Evolutionary conservation across 345 rosid species (phyloP).

Genomic region (Pugionium cornutum): DNA sequence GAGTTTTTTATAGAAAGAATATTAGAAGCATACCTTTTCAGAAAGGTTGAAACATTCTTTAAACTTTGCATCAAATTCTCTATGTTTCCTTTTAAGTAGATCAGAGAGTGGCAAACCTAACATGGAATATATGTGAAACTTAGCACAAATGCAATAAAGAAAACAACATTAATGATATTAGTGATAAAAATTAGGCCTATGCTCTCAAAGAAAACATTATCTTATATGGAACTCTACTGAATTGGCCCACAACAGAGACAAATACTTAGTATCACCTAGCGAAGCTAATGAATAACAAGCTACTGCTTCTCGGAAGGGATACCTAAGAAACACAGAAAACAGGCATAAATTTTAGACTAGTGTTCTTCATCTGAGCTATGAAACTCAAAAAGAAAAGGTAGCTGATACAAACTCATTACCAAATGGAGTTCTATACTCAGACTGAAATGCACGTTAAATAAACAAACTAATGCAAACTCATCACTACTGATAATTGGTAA

Average conservation of each 20-base stretch:
- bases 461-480: conserved; percentile 16
- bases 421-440: conserved; percentile 13
- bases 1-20: background rate
- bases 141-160: background rate
- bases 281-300: conserved; percentile 6
- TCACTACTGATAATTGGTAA: conserved; percentile 15
- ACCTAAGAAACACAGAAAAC: conserved; percentile 1
- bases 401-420: background rate
- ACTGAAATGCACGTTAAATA: conserved; percentile 20
- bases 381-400: conserved; percentile 1
- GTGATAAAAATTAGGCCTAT: conserved; percentile 10
- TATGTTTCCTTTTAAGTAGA: conserved; percentile 55
- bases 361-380: conserved; percentile 16
- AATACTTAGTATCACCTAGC: background rate
- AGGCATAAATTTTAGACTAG: background rate
- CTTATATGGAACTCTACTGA: background rate
- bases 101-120: conserved; percentile 62
- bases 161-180: conserved; percentile 20
- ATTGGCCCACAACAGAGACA: background rate
- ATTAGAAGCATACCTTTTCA: conserved; percentile 54
- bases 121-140: conserved; percentile 26
- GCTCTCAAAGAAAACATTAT: conserved; percentile 1
- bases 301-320: background rate
- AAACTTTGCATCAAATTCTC: conserved; percentile 73
- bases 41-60: conserved; percentile 55